Conservation (phyloP, 306 rosid species). For the Quercus suber region DNA sequence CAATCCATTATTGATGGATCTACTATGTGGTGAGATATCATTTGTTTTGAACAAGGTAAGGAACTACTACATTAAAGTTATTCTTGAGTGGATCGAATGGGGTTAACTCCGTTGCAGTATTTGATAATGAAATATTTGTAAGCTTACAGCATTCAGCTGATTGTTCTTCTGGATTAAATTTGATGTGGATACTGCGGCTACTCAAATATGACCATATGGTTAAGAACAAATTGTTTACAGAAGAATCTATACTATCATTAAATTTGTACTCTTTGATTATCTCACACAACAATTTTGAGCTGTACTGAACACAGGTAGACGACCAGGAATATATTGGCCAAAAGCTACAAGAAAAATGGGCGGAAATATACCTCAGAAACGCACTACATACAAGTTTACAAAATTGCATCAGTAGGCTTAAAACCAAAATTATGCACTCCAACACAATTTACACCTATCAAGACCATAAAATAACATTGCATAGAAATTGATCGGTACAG, state of each 20-base stretch:
- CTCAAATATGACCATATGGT: not conserved
- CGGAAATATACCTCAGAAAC: conserved; percentile 13
- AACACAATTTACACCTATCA: conserved; percentile 54
- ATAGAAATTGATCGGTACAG: conserved; percentile 30
- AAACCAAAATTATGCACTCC: conserved; percentile 36
- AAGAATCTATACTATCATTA: not conserved
- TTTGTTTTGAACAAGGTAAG: too few relatives aligned
- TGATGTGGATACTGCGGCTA: not conserved
- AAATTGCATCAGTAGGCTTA: conserved; percentile 45
- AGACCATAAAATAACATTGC: conserved; percentile 15
- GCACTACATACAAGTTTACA: conserved; percentile 47
- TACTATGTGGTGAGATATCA: too few relatives aligned
- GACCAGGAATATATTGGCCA: not conserved
- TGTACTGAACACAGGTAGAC: conserved; percentile 11
- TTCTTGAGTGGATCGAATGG: too few relatives aligned
- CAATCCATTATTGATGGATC: too few relatives aligned
- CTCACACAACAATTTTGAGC: conserved; percentile 8
- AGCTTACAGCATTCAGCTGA: too few relatives aligned
- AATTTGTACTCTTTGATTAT: conserved; percentile 9
- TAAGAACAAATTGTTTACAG: not conserved
- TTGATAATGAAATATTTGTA: too few relatives aligned
- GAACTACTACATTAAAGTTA: too few relatives aligned
- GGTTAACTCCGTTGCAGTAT: too few relatives aligned
- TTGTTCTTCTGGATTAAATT: not conserved
- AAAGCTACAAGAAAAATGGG: conserved; percentile 21